Percentiles rank a stretch among this genome's conserved stretches.
phyloP scores from a whole-genome alignment of 257 asterid genomes.

The Solanum raphanifolium region DNA sequence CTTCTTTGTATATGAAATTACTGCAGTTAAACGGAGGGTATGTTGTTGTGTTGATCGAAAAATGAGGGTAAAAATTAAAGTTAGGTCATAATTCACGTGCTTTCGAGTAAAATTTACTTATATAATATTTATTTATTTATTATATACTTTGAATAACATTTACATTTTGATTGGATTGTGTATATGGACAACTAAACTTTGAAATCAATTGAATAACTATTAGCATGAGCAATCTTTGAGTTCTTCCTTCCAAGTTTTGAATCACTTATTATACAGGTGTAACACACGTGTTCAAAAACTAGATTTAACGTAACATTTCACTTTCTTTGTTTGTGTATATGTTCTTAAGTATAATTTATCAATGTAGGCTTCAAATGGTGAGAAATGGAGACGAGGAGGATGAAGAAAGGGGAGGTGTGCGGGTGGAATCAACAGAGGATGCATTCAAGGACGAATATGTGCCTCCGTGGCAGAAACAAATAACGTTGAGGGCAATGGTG shows the following conservation, averaged over 20 bases:
- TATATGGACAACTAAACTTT: background rate
- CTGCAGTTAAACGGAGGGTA: no score
- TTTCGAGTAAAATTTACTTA: no score
- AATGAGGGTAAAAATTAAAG: background rate
- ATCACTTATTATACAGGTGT: background rate
- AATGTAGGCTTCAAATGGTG: background rate
- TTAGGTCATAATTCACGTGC: no score
- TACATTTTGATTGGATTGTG: background rate
- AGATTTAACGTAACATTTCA: background rate
- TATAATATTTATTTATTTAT: no score
- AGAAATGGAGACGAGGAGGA: background rate
- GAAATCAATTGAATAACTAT: background rate
- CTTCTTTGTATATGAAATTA: no score
- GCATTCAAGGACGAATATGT: slow-evolving; percentile 23
- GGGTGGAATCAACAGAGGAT: slow-evolving; percentile 15
- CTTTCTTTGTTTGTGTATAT: background rate
- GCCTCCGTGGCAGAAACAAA: slow-evolving; percentile 53
- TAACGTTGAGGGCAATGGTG: slow-evolving; percentile 34
- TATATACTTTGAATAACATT: background rate
- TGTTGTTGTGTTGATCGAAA: no score
- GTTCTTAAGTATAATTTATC: background rate
- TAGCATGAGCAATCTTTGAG: background rate
- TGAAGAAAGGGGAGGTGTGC: background rate
- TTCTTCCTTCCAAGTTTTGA: background rate
- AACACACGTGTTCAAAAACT: background rate